These are phyloP conservation scores for Lentinula aciculospora DNA, from an alignment of 768 basidiomycete genomes.

Conservation along the genomic window DNA sequence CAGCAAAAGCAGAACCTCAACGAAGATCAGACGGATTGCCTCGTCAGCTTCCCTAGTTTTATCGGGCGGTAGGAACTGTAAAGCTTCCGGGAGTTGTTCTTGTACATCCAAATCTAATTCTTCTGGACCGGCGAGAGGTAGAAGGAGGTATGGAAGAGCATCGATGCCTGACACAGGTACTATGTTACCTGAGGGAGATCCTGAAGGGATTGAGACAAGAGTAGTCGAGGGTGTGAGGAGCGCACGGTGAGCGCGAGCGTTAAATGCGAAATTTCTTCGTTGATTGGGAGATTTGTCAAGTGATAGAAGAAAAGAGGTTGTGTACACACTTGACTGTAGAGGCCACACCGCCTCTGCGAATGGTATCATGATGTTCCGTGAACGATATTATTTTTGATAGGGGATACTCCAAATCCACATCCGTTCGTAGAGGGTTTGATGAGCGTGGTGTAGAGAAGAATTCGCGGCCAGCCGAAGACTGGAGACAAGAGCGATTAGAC, in stretches of 20 bases:
- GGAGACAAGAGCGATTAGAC: neutral
- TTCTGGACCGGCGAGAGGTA: conserved; percentile 92
- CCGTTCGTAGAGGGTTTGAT: conserved; percentile 36
- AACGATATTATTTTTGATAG: conserved; percentile 79
- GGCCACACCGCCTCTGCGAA: conserved; percentile 82
- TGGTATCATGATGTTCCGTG: conserved; percentile 84
- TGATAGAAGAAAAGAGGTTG: neutral
- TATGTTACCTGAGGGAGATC: neutral
- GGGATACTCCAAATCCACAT: conserved; percentile 63
- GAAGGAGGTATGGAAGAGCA: conserved; percentile 76
- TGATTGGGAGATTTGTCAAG: conserved; percentile 7
- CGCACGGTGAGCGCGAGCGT: conserved; percentile 61
- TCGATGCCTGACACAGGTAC: conserved; percentile 70
- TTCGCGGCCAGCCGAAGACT: conserved; percentile 74
- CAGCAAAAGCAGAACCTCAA: conserved; percentile 87
- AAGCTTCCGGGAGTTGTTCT: conserved; percentile 74
- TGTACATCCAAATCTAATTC: conserved; percentile 93
- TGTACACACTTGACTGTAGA: conserved; percentile 74
- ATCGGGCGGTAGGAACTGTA: conserved; percentile 84
- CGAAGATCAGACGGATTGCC: conserved; percentile 68
- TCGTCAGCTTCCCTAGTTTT: conserved; percentile 82
- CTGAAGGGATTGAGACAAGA: conserved; percentile 42
- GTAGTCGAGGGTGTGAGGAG: conserved; percentile 63
- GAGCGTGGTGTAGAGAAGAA: conserved; percentile 75
- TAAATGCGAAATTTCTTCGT: conserved; percentile 74